Evolutionary conservation across 257 asterid genomes (phyloP).

Genomic region (Petrea volubilis): DNA sequence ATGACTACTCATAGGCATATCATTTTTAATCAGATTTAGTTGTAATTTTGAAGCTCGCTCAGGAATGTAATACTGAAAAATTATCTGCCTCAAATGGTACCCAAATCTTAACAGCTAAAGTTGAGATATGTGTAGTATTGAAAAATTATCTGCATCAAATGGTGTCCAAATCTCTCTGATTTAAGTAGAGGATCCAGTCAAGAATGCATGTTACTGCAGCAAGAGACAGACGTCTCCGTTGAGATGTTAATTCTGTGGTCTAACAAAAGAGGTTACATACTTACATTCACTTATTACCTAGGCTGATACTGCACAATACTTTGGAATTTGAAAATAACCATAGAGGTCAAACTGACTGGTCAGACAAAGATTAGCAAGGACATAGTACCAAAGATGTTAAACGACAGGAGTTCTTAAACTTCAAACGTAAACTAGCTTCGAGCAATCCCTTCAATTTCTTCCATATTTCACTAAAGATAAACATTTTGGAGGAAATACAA

Average conservation of each 20-base stretch:
- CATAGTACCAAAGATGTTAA: neutral
- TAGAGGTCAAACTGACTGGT: neutral
- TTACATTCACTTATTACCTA: neutral
- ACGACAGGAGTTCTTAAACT: slow-evolving; percentile 8
- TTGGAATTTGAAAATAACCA: neutral
- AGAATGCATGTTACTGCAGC: neutral
- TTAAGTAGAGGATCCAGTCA: slow-evolving; percentile 5
- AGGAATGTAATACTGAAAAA: neutral
- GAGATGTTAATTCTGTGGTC: neutral
- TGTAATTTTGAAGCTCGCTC: slow-evolving; percentile 9
- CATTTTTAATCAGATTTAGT: neutral
- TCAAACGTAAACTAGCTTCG: slow-evolving; percentile 1
- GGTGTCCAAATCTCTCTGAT: neutral
- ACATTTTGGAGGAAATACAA: neutral
- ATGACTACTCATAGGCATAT: slow-evolving; percentile 6
- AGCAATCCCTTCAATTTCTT: slow-evolving; percentile 5
- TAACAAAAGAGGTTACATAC: neutral
- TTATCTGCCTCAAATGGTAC: neutral
- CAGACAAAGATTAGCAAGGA: slow-evolving; percentile 6
- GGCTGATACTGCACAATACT: neutral
- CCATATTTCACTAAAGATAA: neutral
- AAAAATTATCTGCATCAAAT: slow-evolving; percentile 3
- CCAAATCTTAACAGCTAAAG: too few relatives aligned
- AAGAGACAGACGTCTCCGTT: neutral
- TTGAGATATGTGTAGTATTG: slow-evolving; percentile 4